Conservation (phyloP, 179 eudicot species). For the Amaranthus tricolor region DNA sequence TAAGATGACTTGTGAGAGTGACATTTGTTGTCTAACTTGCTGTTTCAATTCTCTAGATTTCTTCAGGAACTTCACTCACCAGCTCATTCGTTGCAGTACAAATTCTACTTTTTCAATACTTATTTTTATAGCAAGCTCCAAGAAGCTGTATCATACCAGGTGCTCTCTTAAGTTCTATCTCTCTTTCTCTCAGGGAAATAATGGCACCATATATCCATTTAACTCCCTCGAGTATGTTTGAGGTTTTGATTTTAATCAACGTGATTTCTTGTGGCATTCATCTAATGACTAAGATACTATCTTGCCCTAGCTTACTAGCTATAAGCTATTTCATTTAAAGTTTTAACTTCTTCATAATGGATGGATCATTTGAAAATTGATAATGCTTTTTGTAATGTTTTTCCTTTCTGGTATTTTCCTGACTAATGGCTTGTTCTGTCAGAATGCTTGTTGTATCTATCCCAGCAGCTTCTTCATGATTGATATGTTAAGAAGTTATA, state of each 20-base stretch:
- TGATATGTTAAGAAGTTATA: neutral
- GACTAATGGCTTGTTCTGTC: neutral
- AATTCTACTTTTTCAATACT: conserved; percentile 82
- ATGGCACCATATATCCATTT: neutral
- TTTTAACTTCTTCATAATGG: conserved; percentile 3
- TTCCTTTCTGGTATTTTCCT: neutral
- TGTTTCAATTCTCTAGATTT: conserved; percentile 45
- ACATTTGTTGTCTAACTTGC: conserved; percentile 22
- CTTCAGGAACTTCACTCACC: conserved; percentile 53
- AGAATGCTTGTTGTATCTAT: neutral
- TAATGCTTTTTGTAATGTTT: neutral
- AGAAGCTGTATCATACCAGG: conserved; percentile 62
- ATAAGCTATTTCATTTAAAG: neutral
- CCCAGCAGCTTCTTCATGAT: neutral
- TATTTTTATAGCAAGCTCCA: conserved; percentile 88
- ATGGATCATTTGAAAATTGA: neutral
- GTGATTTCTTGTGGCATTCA: neutral
- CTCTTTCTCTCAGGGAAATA: neutral
- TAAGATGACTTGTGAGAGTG: conserved; percentile 1
- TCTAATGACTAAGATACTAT: neutral
- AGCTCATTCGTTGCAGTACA: conserved; percentile 28
- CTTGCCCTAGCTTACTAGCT: neutral
- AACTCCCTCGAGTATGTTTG: neutral
- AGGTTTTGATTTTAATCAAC: neutral
- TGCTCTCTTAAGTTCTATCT: conserved; percentile 23